phyloP scores from a whole-genome alignment of 768 basidiomycete genomes.

The Auricularia heimuer region DNA sequence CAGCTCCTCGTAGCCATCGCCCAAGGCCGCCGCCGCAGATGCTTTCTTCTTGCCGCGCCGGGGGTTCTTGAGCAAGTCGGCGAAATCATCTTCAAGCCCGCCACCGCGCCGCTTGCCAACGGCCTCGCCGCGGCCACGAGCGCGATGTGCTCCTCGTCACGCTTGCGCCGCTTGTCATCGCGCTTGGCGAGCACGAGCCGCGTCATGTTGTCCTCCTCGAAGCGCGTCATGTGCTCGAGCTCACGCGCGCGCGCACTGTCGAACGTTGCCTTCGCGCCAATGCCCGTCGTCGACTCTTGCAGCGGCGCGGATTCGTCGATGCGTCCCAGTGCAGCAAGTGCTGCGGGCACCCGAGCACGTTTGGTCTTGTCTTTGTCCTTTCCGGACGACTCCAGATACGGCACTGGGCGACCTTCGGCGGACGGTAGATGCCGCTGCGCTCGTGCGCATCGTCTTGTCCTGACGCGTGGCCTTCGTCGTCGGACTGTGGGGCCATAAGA shows the following conservation, averaged over 20 bases:
- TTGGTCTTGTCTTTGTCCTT: conserved; percentile 36
- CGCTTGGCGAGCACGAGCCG: conserved; percentile 85
- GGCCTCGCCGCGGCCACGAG: conserved; percentile 56
- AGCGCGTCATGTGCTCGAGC: conserved; percentile 70
- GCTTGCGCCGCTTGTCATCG: conserved; percentile 56
- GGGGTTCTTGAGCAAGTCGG: conserved; percentile 60
- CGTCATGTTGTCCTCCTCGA: conserved; percentile 92
- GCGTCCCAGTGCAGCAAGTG: conserved; percentile 43
- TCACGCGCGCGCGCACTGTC: conserved; percentile 62
- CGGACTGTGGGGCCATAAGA: conserved; percentile 38
- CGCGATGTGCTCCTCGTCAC: conserved; percentile 83
- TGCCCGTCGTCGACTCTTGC: conserved; percentile 60
- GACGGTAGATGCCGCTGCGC: conserved; percentile 54
- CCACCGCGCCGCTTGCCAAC: conserved; percentile 51
- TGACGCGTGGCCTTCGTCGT: conserved; percentile 21
- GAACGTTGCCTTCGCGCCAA: conserved; percentile 51
- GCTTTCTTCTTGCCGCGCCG: conserved; percentile 27
- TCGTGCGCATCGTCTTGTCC: conserved; percentile 10
- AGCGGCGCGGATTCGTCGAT: conserved; percentile 54
- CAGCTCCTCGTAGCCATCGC: conserved; percentile 78
- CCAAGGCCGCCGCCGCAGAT: conserved; percentile 28
- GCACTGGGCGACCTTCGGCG: conserved; percentile 86
- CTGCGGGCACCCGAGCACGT: conserved; percentile 50
- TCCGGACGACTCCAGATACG: conserved; percentile 57
- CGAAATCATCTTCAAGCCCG: conserved; percentile 77